A percentile compares a stretch with the other conserved stretches of the same genome.
Conservation (phyloP, 192 early-diverging fungal species). For the Rhizophagus sp. region DNA sequence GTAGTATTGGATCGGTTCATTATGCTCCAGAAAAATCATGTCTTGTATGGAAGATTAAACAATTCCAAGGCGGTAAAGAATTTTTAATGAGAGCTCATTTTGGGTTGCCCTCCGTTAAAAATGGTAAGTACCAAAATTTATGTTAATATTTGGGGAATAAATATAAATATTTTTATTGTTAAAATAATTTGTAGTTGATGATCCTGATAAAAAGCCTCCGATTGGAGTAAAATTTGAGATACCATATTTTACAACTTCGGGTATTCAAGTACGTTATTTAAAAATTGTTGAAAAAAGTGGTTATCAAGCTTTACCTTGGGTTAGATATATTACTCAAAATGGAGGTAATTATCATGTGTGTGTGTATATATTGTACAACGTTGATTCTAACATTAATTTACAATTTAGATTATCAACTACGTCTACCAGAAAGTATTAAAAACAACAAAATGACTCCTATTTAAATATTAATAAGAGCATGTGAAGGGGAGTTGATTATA, state of each 20-base stretch:
- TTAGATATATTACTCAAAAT: constrained; percentile 87
- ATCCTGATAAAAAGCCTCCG: constrained; percentile 78
- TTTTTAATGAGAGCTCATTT: constrained; percentile 88
- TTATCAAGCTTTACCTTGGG: constrained; percentile 88
- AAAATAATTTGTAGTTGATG: constrained; percentile 55
- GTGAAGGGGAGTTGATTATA: too few relatives aligned
- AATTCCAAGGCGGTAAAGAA: constrained; percentile 98
- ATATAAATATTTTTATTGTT: not conserved
- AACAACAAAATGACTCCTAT: constrained; percentile 69
- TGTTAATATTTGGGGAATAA: not conserved
- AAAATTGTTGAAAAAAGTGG: constrained; percentile 91
- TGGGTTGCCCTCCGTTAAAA: constrained; percentile 81
- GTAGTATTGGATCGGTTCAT: constrained; percentile 82
- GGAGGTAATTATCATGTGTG: constrained; percentile 49
- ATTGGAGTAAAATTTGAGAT: constrained; percentile 89
- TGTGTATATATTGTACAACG: constrained; percentile 57
- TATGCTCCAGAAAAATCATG: constrained; percentile 95
- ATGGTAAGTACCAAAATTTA: constrained; percentile 42
- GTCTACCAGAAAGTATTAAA: constrained; percentile 86
- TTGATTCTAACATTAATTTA: not conserved
- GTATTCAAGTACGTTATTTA: constrained; percentile 88
- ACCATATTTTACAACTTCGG: constrained; percentile 87
- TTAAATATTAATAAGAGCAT: constrained; percentile 32
- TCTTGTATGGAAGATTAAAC: constrained; percentile 97
- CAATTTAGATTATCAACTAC: constrained; percentile 83